These are phyloP conservation scores for Tuber umbilicatum DNA, from an alignment of 495 filamentous ascomycete species.

Conservation along the genomic window DNA sequence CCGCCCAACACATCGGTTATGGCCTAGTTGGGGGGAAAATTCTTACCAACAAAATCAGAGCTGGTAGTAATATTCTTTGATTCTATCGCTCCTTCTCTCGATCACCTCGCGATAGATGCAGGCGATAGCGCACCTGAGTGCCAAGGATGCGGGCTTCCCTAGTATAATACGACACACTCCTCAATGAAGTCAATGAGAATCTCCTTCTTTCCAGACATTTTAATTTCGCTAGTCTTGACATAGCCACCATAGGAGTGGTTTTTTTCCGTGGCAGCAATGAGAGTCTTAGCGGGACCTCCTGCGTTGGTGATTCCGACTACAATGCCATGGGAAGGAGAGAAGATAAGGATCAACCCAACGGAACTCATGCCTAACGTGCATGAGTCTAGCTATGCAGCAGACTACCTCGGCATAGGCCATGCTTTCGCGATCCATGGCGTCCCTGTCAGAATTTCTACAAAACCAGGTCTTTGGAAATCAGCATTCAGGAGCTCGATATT, in stretches of 20 bases:
- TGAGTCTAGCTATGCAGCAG: constrained; percentile 86
- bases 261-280: constrained; percentile 68
- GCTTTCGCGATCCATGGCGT: constrained; percentile 91
- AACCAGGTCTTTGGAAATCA: constrained; percentile 98
- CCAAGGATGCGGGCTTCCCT: constrained; percentile 67
- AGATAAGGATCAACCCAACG: constrained; percentile 92
- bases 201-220: constrained; percentile 62
- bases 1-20: constrained; percentile 83
- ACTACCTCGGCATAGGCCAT: constrained; percentile 96
- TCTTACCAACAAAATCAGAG: too few relatives aligned
- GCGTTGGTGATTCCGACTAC: constrained; percentile 77
- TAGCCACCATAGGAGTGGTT: constrained; percentile 59
- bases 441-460: constrained; percentile 71
- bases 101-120: constrained; percentile 96
- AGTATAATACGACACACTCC: constrained; percentile 64
- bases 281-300: constrained; percentile 67
- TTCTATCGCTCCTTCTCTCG: constrained; percentile 84
- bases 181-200: constrained; percentile 82
- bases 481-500: constrained; percentile 97
- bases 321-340: constrained; percentile 75
- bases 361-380: constrained; percentile 88
- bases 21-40: constrained; percentile 70
- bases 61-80: constrained; percentile 96
- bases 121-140: constrained; percentile 82
- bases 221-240: constrained; percentile 77